Base-by-base conservation (phyloP, 2,329 filamentous ascomycete species). In the Chaetomiaceae sp. region DNA sequence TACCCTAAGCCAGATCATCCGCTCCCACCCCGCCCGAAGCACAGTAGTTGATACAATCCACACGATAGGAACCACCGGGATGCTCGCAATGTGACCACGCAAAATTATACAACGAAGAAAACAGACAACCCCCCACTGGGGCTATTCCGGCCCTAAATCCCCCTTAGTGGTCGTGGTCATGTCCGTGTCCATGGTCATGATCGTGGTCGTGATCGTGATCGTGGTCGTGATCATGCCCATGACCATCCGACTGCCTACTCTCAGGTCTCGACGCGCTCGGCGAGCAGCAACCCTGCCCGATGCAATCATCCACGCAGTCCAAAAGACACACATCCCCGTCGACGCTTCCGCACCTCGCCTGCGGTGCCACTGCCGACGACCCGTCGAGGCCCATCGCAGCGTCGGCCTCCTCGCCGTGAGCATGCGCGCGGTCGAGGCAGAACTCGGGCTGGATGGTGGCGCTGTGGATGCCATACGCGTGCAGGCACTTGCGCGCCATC, bases 391-490 rank as follows among this genome's bases (percentile, higher is more conserved):
- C 53, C 30, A 70, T 59, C 19, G 63, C 64, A 6, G 66, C 62
- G 25, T 65, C 64, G 3, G 27, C 16, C 4, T 14, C 31, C 20
- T 14, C 21, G 13, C 10, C 39, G 17, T 68, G 64, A 33, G 68
- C 65, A 56, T 74, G 76, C 45, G 68, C 66, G 35, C 70, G 63
- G 57, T 81, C 79, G 21, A 81, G 67, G 56, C 80, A 83, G 60
- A 85, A 99, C 68, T 99, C 93, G 5, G 93, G 93, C 69, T 99
- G 93, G 60, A 99, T 97, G 12, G 93, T 99, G 31, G 90, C 92
- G 33, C 88, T 95, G 73, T 99, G 93, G 58, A 99, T 97, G 50
- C 93, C 92, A 62, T 95, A 96, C 31, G 83, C 91, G 68, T 99
- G 93, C 3, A 99, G 82, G 63, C 93, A 99, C 63, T 85, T 85